Base-by-base conservation (phyloP, 2,329 filamentous ascomycete species). In the Coniochaeta pulveracea region DNA sequence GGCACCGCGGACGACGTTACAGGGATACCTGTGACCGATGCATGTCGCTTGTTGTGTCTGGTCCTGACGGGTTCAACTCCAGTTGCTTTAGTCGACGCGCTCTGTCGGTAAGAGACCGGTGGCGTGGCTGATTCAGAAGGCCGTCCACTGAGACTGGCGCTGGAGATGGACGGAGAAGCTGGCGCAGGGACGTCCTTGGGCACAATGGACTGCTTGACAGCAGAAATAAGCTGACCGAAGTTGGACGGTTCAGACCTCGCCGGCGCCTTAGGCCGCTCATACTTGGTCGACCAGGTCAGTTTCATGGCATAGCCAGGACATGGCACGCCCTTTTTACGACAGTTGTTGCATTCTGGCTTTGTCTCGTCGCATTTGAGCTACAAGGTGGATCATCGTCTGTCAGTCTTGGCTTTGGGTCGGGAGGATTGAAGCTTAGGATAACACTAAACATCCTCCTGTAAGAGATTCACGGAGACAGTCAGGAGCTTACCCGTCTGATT, bases 271-370 rank as follows among this genome's bases (percentile, higher is more conserved):
- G 40, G 39, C 12, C 38, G 34, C 24, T 49, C 46, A 38, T 49
- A 44, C 21, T 49, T 49, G 26, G 47, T 48, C 16, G 45, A 47
- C 47, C 47, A 50, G 29, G 47, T 46, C 9, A 50, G 42, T 19
- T 44, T 43, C 25, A 47, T 42, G 25, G 47, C 44, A 26, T 50
- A 50, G 27, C 47, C 47, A 1, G 46, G 46, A 33, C 47, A 50
- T 10, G 42, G 42, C 25, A 46, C 34, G 11, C 43, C 40, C 24
- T 47, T 47, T 29, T 44, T 44, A 15, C 36, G 27, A 35, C 47
- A 50, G 34, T 48, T 48, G 11, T 37, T 37, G 35, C 47, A 50
- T 5, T 28, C 38, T 3, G 47, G 47, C 25, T 47, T 47, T 9
- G 44, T 41, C 33, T 48, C 46, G 27, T 50, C 47, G 36, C 47